Evolutionary conservation across 345 rosid genomes (phyloP), one percentile per base, ranked within the genome.

Genomic region (Brassica nigra): DNA sequence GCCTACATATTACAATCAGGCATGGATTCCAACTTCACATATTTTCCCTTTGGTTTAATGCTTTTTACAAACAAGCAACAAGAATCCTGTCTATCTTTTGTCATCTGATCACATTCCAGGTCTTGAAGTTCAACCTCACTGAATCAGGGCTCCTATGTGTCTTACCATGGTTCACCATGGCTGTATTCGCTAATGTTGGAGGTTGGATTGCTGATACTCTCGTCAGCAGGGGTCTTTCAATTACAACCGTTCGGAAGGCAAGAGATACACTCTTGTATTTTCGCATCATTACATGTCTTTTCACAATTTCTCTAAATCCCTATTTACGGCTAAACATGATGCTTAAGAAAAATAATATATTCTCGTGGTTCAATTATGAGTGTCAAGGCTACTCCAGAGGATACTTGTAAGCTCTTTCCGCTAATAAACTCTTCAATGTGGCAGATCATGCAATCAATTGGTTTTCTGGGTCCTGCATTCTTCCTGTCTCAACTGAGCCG

Each of bases 1-100:
- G 99, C 99, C 99, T 11, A 92, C 97, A 18, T 92, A 95, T 85
- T 95, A 95, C 88, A 95, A 90, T 86, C 99, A 95, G 99, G 99
- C 90, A 81, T 49, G 61, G 11, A 44, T 23, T 61, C 54, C 34
- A 67, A 37, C 49, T 72, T 76, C 30, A 59, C 68, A 9, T 33
- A 72, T 23, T 23, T 23, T 23, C 27, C 2, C 27, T 23, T 23
- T 4, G 6, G 55, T 62, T 68, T 37, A 15, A 27, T 4, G 68
- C 66, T 11, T 61, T 3, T 33, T 66, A 11, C 31, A 8, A 55
- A 72, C 64, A 12, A 61, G 34, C 67, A 28, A 28, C 20, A 18
- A 33, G 15, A 15, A 28, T 59, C 0, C 0, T 16, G 16, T 57
- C 9, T 14, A 10, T 71, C 30, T 2, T 39, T 23, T 18, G 33